Evolutionary conservation across 768 basidiomycete genomes (phyloP).

Genomic region (Termitomyces sp.): DNA sequence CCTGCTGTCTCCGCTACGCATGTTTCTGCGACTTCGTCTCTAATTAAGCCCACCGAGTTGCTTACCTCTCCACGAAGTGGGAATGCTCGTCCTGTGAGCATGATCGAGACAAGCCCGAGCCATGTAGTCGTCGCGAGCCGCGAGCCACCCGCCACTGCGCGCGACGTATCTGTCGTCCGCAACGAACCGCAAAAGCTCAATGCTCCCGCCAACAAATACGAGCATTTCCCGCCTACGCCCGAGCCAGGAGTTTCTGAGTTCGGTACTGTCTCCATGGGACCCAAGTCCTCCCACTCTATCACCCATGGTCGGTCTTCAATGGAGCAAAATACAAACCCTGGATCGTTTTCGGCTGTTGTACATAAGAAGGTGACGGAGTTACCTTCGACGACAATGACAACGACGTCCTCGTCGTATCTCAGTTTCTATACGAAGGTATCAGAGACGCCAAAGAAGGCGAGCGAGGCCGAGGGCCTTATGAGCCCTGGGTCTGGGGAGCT

Average conservation of each 20-base stretch:
- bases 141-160: conserved; percentile 32
- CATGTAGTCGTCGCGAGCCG: conserved; percentile 33
- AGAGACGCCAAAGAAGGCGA: conserved; percentile 26
- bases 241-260: conserved; percentile 22
- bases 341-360: conserved; percentile 54
- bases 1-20: neutral
- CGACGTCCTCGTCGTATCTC: conserved; percentile 15
- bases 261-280: conserved; percentile 20
- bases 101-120: conserved; percentile 36
- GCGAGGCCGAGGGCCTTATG: conserved; percentile 3
- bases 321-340: conserved; percentile 6
- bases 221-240: conserved; percentile 36
- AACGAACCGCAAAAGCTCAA: conserved; percentile 19
- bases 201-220: conserved; percentile 22
- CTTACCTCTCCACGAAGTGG: neutral
- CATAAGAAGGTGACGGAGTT: conserved; percentile 50
- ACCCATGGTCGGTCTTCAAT: conserved; percentile 16
- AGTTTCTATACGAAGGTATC: conserved; percentile 20
- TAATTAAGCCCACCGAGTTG: neutral
- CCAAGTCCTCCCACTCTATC: conserved; percentile 20
- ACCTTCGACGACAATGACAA: conserved; percentile 15
- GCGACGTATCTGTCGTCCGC: conserved; percentile 34
- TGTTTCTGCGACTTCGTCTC: neutral
- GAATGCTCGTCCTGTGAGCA: conserved; percentile 29
- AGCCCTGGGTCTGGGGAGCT: conserved; percentile 54